Conservation (phyloP, 441 rosid species). For the Heliophila coronopifolia region DNA sequence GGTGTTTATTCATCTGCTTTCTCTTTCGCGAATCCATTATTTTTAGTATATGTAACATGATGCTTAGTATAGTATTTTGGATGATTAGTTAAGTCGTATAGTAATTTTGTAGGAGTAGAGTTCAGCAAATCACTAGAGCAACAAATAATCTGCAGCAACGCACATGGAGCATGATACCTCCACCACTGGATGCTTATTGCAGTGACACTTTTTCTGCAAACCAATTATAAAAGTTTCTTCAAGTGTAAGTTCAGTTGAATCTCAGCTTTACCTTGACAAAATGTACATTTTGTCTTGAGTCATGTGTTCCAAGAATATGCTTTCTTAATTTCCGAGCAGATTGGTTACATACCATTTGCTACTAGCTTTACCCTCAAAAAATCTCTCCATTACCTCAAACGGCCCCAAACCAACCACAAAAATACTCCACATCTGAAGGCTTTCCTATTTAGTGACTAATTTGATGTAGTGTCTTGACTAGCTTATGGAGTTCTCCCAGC, state of each 20-base stretch:
- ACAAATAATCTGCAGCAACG: conserved; percentile 33
- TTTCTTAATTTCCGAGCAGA: neutral
- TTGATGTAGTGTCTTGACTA: conserved; percentile 1
- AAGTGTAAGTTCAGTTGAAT: conserved; percentile 32
- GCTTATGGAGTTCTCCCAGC: neutral
- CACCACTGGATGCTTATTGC: conserved; percentile 41
- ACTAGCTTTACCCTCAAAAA: neutral
- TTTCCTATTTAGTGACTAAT: neutral
- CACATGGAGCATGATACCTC: conserved; percentile 46
- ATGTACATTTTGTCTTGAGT: neutral
- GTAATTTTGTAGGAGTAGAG: conserved; percentile 44
- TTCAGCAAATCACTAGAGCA: conserved; percentile 47
- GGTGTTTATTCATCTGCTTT: conserved; percentile 30
- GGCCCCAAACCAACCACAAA: neutral
- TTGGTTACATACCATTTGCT: neutral
- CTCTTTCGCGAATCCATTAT: neutral
- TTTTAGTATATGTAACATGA: conserved; percentile 1
- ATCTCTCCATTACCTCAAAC: neutral
- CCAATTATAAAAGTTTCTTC: conserved; percentile 34
- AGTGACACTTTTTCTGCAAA: conserved; percentile 33
- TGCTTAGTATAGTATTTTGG: conserved; percentile 24
- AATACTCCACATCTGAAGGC: neutral
- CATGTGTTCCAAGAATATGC: conserved; percentile 1
- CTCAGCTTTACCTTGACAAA: neutral
- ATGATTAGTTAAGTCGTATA: conserved; percentile 29